A percentile compares a stretch with the other conserved stretches of the same genome.
Conservation (phyloP, 345 rosid genomes). For the Lagerstroemia speciosa region DNA sequence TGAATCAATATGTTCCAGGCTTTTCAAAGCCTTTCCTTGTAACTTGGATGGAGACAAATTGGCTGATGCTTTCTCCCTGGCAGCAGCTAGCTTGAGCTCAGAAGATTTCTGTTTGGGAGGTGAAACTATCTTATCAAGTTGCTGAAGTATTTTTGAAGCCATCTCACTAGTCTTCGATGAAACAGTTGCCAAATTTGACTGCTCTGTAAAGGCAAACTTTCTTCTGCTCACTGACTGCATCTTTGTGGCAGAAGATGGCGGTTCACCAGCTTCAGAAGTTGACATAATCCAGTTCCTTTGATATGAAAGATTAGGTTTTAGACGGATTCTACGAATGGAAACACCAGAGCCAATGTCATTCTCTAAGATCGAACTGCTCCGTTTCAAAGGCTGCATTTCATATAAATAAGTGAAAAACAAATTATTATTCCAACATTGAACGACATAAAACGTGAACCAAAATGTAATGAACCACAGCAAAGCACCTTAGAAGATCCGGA, state of each 20-base stretch:
- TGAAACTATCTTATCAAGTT: conserved; percentile 50
- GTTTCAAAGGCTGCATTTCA: conserved; percentile 56
- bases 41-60: conserved; percentile 74
- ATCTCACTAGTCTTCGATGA: conserved; percentile 70
- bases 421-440: conserved; percentile 29
- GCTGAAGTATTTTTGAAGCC: conserved; percentile 77
- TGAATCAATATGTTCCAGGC: conserved; percentile 56
- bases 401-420: not conserved
- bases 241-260: conserved; percentile 23
- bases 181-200: conserved; percentile 32
- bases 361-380: conserved; percentile 70
- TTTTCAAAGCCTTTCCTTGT: conserved; percentile 66
- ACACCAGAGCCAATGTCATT: conserved; percentile 69
- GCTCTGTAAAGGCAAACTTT: conserved; percentile 19
- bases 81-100: conserved; percentile 7
- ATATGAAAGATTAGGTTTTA: conserved; percentile 57
- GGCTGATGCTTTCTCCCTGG: conserved; percentile 57
- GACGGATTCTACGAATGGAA: conserved; percentile 87
- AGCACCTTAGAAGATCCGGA: conserved; percentile 41
- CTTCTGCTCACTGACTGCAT: conserved; percentile 17
- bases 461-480: not conserved
- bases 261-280: conserved; percentile 20
- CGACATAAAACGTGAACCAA: not conserved
- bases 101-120: conserved; percentile 22
- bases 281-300: conserved; percentile 28